A percentile compares a stretch with the other conserved stretches of the same genome.
phyloP scores from a whole-genome alignment of 2,329 filamentous ascomycete genomes.

The Ascocoryne sarcoides region DNA sequence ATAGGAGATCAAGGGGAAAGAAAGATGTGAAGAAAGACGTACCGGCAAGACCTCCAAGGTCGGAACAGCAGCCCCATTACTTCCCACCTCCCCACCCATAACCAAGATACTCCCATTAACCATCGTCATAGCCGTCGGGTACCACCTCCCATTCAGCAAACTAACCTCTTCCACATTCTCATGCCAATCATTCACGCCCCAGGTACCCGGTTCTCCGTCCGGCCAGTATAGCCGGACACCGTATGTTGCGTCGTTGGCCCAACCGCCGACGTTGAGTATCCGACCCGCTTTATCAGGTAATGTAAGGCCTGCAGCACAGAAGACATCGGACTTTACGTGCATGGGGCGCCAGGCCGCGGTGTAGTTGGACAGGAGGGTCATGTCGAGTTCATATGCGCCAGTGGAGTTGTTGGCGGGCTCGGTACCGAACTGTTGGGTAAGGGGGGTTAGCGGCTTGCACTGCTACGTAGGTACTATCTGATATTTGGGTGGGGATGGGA shows the following conservation, averaged over 20 bases:
- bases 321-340: constrained; percentile 57
- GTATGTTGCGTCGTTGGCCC: constrained; percentile 52
- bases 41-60: constrained; percentile 57
- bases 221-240: constrained; percentile 55
- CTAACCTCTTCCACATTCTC: constrained; percentile 46
- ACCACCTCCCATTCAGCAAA: constrained; percentile 55
- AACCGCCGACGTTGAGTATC: constrained; percentile 58
- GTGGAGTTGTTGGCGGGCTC: constrained; percentile 48
- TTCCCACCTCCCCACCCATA: constrained; percentile 55
- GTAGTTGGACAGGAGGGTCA: constrained; percentile 44
- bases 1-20: too few species aligned
- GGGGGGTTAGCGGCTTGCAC: too few species aligned
- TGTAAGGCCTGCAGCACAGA: constrained; percentile 55
- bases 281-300: constrained; percentile 57
- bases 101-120: constrained; percentile 57
- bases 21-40: too few species aligned
- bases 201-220: constrained; percentile 47
- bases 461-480: not conserved
- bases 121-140: constrained; percentile 55
- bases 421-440: constrained; percentile 41
- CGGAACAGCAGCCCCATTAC: constrained; percentile 51
- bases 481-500: not conserved
- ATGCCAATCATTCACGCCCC: constrained; percentile 54
- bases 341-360: constrained; percentile 49
- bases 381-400: constrained; percentile 58